Conservation (phyloP, 495 filamentous ascomycete species). For the Annulohypoxylon stygium region DNA sequence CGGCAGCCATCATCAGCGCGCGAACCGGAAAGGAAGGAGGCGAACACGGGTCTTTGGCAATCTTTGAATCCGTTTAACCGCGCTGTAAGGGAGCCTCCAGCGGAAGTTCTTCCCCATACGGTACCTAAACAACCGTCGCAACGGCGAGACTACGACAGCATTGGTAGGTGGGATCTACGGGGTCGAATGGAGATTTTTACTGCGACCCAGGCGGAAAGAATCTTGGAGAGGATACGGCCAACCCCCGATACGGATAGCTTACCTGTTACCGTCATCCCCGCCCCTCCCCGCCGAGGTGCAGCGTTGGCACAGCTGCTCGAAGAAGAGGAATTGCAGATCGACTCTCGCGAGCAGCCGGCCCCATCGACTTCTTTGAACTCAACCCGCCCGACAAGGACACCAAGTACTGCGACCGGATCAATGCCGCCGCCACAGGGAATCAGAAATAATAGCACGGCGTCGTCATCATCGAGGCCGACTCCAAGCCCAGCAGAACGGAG, state of each 20-base stretch:
- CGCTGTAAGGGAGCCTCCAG: conserved; percentile 41
- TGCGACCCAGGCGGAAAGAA: conserved; percentile 60
- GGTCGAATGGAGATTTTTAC: conserved; percentile 62
- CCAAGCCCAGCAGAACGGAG: conserved; percentile 32
- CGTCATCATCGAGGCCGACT: conserved; percentile 23
- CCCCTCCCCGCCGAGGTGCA: conserved; percentile 60
- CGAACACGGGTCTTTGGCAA: conserved; percentile 31
- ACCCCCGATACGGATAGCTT: conserved; percentile 63
- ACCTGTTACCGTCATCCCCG: conserved; percentile 64
- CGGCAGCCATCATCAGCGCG: conserved; percentile 22
- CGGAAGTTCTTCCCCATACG: conserved; percentile 51
- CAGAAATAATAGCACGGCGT: conserved; percentile 29
- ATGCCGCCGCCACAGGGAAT: conserved; percentile 17
- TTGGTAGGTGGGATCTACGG: conserved; percentile 59
- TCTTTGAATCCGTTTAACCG: conserved; percentile 44
- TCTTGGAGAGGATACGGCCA: conserved; percentile 59
- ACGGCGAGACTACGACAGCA: conserved; percentile 46
- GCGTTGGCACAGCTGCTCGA: conserved; percentile 60
- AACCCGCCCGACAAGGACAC: conserved; percentile 4
- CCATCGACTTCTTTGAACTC: conserved; percentile 19
- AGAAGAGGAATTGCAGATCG: conserved; percentile 53
- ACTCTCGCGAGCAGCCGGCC: conserved; percentile 13
- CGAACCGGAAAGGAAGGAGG: conserved; percentile 21
- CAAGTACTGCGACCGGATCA: conserved; percentile 10
- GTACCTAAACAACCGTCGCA: conserved; percentile 34